Conservation (phyloP, 257 asterid species). For the Cruciata laevipes region DNA sequence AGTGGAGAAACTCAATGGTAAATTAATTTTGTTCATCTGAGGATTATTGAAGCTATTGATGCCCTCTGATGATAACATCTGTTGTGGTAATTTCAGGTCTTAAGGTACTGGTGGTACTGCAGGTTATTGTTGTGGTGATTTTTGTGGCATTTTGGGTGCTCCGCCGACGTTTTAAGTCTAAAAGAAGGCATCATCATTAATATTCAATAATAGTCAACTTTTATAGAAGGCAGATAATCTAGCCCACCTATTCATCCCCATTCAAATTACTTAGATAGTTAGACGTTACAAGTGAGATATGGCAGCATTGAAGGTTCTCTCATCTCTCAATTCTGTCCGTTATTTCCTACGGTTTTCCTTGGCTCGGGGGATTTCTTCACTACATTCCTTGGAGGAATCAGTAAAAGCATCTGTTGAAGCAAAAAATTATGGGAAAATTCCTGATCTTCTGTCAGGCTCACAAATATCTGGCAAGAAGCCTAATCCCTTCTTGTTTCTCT, state of each 20-base stretch:
- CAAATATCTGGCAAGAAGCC: conserved; percentile 19
- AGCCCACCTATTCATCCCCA: neutral
- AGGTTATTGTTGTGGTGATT: conserved; percentile 36
- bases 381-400: conserved; percentile 34
- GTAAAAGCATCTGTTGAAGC: conserved; percentile 45
- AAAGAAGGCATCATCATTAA: conserved; percentile 43
- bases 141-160: conserved; percentile 29
- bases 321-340: conserved; percentile 3
- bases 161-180: conserved; percentile 34
- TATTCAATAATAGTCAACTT: neutral
- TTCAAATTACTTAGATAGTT: neutral
- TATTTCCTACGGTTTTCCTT: conserved; percentile 18
- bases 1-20: conserved; percentile 48
- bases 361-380: conserved; percentile 25
- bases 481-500: conserved; percentile 66
- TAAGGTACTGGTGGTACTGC: conserved; percentile 50
- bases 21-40: conserved; percentile 2
- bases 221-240: conserved; percentile 3
- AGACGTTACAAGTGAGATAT: neutral
- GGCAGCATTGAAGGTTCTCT: conserved; percentile 10
- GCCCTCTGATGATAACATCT: conserved; percentile 15
- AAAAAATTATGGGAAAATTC: conserved; percentile 48
- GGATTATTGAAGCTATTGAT: neutral
- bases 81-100: conserved; percentile 44
- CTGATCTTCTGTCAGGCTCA: conserved; percentile 41